Evolutionary conservation across 202 grass and related monocot species (phyloP).

Genomic region (Brachypodium distachyon): DNA sequence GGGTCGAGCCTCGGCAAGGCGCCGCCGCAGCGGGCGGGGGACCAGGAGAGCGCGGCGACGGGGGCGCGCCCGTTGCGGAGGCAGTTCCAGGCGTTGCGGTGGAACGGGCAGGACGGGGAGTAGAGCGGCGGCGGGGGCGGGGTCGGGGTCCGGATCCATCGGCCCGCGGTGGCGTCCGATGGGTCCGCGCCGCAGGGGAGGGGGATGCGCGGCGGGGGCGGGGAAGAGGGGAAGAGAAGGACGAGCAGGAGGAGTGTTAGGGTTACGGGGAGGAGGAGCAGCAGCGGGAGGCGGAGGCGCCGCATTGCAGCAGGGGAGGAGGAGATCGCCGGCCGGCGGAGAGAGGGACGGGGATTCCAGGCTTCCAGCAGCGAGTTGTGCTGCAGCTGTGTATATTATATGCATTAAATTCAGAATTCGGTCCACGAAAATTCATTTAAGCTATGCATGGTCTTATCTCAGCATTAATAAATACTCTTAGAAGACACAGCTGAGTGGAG

Average conservation of each 20-base stretch:
- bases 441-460: too few species aligned
- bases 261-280: conserved; percentile 25
- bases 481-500: too few species aligned
- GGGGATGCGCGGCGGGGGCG: background rate
- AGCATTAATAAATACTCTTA: too few species aligned
- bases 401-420: too few species aligned
- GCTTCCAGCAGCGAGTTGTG: too few species aligned
- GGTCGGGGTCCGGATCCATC: conserved; percentile 30
- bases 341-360: background rate
- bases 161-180: conserved; percentile 48
- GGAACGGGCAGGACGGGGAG: conserved; percentile 57
- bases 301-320: background rate
- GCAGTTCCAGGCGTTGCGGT: conserved; percentile 96
- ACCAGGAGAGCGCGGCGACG: conserved; percentile 62
- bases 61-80: conserved; percentile 46
- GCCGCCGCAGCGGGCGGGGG: conserved; percentile 68
- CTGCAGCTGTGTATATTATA: too few species aligned
- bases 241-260: conserved; percentile 33
- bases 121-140: conserved; percentile 35
- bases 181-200: conserved; percentile 46
- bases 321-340: conserved; percentile 22
- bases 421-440: too few species aligned
- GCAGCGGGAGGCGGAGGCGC: conserved; percentile 19
- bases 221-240: conserved; percentile 14
- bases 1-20: conserved; percentile 58